phyloP scores from a whole-genome alignment of 176 grass and related monocot species.

The Avena insularis region DNA sequence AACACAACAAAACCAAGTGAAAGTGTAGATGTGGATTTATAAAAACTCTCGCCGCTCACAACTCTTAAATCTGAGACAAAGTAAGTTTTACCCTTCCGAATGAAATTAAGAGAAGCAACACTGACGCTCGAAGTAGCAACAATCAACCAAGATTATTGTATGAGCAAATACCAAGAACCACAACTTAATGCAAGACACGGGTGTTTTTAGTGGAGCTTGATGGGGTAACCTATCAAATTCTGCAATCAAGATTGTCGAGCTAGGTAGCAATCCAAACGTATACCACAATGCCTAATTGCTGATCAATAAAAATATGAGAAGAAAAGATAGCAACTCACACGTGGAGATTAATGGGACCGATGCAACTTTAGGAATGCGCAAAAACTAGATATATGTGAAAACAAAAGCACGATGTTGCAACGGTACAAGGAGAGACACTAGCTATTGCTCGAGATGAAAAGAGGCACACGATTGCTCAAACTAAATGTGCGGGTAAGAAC shows the following conservation, averaged over 20 bases:
- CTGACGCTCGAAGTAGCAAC: not conserved
- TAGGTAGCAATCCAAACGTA: not conserved
- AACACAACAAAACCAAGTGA: not conserved
- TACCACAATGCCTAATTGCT: not conserved
- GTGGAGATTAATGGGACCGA: not conserved
- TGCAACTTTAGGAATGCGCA: not conserved
- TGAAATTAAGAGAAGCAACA: not conserved
- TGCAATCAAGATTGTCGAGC: not conserved
- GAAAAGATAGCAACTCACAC: not conserved
- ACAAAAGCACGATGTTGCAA: not conserved
- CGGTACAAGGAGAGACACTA: not conserved
- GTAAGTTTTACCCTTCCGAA: not conserved
- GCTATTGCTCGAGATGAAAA: not conserved
- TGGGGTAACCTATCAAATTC: not conserved
- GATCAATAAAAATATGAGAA: not conserved
- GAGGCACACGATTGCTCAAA: not conserved
- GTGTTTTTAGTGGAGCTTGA: not conserved
- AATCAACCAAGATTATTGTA: not conserved
- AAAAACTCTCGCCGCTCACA: no score
- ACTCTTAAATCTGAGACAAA: not conserved
- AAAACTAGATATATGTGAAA: not conserved
- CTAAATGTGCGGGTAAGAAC: not conserved
- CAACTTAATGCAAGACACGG: no score
- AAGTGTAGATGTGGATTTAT: not conserved
- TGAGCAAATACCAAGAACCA: not conserved